These are phyloP conservation scores for Artemisia argyi DNA, from an alignment of 129 eudicot species.

Conservation along the genomic window DNA sequence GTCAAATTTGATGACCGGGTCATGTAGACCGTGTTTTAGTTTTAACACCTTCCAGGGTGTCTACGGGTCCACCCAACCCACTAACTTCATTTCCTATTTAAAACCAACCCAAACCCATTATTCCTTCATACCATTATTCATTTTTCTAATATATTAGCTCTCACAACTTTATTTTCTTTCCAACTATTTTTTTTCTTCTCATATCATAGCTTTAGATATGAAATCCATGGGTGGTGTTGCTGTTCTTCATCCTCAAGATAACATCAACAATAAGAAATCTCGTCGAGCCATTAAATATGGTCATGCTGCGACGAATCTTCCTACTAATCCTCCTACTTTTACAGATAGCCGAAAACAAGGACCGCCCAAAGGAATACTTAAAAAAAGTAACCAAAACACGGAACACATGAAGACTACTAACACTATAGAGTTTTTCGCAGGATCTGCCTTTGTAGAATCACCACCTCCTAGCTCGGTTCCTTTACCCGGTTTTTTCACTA, in stretches of 20 bases:
- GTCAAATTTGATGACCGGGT: constrained; percentile 32
- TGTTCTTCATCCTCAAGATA: constrained; percentile 49
- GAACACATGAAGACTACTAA: background rate
- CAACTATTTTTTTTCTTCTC: background rate
- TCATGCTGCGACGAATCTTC: background rate
- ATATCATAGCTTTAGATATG: constrained; percentile 2
- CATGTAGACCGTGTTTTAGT: constrained; percentile 24
- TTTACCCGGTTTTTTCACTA: constrained; percentile 48
- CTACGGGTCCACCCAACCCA: constrained; percentile 11
- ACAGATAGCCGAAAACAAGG: constrained; percentile 21
- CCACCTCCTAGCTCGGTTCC: constrained; percentile 69
- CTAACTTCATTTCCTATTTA: constrained; percentile 21
- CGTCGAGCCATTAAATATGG: background rate
- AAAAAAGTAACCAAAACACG: constrained; percentile 3
- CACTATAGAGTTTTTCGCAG: constrained; percentile 43
- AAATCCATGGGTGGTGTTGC: constrained; percentile 42
- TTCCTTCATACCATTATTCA: background rate
- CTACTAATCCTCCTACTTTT: background rate
- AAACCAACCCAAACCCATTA: background rate
- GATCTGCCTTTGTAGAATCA: constrained; percentile 44
- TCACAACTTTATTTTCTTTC: background rate
- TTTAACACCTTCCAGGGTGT: background rate
- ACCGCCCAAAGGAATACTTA: constrained; percentile 2
- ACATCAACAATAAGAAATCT: background rate
- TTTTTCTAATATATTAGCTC: constrained; percentile 13